Base-by-base conservation (phyloP, 2,329 filamentous ascomycete species). In the Nemania bipapillata region DNA sequence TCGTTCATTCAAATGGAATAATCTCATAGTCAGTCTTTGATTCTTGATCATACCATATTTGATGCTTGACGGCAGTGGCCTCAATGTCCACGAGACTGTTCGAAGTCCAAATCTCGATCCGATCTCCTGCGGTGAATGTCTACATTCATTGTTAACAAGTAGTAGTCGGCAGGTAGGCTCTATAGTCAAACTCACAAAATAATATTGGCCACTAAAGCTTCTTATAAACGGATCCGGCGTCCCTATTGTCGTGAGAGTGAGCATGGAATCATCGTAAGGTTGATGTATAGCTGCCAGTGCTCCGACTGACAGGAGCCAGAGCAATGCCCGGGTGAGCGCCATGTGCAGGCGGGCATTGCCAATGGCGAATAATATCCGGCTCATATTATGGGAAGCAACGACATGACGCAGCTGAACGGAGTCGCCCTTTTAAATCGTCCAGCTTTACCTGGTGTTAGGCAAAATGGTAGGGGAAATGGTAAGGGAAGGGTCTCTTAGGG, bases 81-180 rank as follows among this genome's bases (percentile, higher is more conserved):
- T 78, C 75, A 26, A 79, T 77, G 30, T 77, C 72, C 8, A 73
- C 69, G 4, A 79, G 65, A 24, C 66, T 77, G 0, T 63, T 66
- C 7, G 77, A 78, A 4, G 73, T 73, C 77, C 77, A 78, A 40
- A 79, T 77, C 66, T 79, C 77, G 26, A 79, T 76, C 24, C 74
- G 74, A 30, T 77, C 73, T 42, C 76, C 77, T 8, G 74, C 60
- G 2, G 77, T 79, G 57, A 77, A 79, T 6, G 75, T 79, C 77
- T 79, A 17, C n/a, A n/a, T 11, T n/a, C 28, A 9, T 53, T 37
- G 57, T 74, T 55, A 74, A 59, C 40, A 3, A 53, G 12, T 6
- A 5, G 26, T 49, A 37, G 15, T 35, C 22, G 28, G 26, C 7
- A 54, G 20, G 20, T 4, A n/a, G 4, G 22, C 35, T 0, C 9